Evolutionary conservation across 2,329 filamentous ascomycete genomes (phyloP), one percentile per base, ranked within the genome.

Genomic region (Fusarium redolens): DNA sequence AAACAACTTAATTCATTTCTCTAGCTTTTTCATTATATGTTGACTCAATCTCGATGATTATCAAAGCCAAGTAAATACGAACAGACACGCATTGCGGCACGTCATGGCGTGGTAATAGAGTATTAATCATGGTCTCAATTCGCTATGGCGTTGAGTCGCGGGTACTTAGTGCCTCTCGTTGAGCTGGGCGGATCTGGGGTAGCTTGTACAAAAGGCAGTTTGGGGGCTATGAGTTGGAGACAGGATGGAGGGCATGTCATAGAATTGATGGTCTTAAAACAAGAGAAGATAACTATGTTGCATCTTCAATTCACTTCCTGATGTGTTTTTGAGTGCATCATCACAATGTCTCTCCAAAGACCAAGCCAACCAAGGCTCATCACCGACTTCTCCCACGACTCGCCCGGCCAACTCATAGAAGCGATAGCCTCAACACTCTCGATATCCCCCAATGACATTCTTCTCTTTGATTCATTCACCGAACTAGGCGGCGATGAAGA

Each of bases 401-500:
- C 78, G 11, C 50, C 80, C 43, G 78, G 81, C n/a, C 75, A 78
- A 17, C 77, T 84, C 22, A 75, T 80, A 35, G 70, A 75, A 22
- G 81, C 78, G 28, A 76, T 84, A 41, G 79, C 84, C 5, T 76
- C 82, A 31, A 80, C 83, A 2, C 79, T 86, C 14, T 76, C 78
- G 20, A 76, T 84, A 7, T 75, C 80, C 4, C 64, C 69, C 11
- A 65, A 76, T 28, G 71, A 77, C 2, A 78, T 86, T 18, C 75
- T 79, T 18, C 74, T 83, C 11, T 79, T 82, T 62, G 82, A 84
- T 65, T 86, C 85, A 17, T 86, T 86, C 59, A 71, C 74, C 48
- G 85, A 86, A 30, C 76, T 86, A 13, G 85, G 85, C 40, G 83
- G 85, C 52, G 79, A 82, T 68, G 78, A 80, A 33, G 74, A 78